These are phyloP conservation scores for Nephelium lappaceum DNA, from an alignment of 345 rosid genomes.

Conservation along the genomic window DNA sequence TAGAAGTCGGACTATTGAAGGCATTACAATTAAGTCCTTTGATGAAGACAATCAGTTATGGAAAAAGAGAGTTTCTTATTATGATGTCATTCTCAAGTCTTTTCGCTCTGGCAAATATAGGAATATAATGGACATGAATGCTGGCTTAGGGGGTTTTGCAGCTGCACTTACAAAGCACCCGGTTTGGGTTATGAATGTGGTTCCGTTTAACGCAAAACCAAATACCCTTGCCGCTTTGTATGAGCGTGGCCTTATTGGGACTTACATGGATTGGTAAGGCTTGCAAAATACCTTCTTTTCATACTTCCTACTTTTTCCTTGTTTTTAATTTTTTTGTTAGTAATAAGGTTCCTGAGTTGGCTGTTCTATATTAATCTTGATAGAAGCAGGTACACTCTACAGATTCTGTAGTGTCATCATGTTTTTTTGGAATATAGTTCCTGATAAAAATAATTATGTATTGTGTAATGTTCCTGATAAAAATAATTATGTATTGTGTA, in stretches of 20 bases:
- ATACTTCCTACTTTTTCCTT: background rate
- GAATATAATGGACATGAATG: constrained; percentile 77
- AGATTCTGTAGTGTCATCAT: too few species aligned
- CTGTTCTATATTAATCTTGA: too few species aligned
- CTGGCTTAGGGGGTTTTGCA: constrained; percentile 71
- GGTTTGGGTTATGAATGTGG: constrained; percentile 77
- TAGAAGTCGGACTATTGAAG: constrained; percentile 29
- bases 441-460: too few species aligned
- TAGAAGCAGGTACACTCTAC: too few species aligned
- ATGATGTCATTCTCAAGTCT: constrained; percentile 45
- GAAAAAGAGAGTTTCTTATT: constrained; percentile 46
- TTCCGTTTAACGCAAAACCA: constrained; percentile 47
- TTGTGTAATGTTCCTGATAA: too few species aligned
- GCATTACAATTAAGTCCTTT: constrained; percentile 37
- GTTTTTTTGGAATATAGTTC: too few species aligned
- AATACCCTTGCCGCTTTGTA: constrained; percentile 59
- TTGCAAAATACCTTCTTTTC: background rate
- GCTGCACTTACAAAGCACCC: constrained; percentile 54
- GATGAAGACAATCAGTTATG: constrained; percentile 46
- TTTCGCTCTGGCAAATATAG: constrained; percentile 46
- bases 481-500: too few species aligned
- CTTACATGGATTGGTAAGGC: constrained; percentile 73
- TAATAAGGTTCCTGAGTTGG: too few species aligned
- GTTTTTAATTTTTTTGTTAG: too few species aligned
- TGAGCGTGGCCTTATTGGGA: constrained; percentile 75